phyloP scores from a whole-genome alignment of 2,329 filamentous ascomycete species.

The Emergomyces africanus region DNA sequence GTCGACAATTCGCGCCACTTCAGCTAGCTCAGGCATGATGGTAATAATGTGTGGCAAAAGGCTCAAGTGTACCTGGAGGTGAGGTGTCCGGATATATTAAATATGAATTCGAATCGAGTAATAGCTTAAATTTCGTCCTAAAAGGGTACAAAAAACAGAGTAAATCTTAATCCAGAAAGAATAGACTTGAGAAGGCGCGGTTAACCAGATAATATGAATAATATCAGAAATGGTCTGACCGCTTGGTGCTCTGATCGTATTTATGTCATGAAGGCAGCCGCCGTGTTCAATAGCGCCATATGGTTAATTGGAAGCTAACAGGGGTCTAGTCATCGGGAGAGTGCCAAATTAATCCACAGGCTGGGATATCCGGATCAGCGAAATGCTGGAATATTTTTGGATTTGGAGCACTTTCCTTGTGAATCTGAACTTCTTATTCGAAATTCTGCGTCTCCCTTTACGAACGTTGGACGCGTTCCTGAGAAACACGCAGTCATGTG shows the following conservation, averaged over 20 bases:
- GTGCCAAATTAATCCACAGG: neutral
- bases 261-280: neutral
- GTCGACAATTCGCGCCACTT: constrained; percentile 75
- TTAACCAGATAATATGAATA: neutral
- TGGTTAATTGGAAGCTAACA: neutral
- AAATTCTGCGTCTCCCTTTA: neutral
- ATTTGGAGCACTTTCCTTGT: neutral
- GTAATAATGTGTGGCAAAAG: neutral
- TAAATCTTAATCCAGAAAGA: neutral
- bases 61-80: neutral
- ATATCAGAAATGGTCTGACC: neutral
- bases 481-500: neutral
- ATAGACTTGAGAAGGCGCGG: neutral
- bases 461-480: neutral
- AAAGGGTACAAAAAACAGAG: neutral
- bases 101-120: neutral
- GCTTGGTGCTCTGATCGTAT: neutral
- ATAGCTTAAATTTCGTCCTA: neutral
- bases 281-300: neutral
- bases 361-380: neutral
- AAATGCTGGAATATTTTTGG: no score
- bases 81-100: neutral
- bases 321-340: neutral
- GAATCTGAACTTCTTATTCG: neutral
- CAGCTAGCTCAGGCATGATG: constrained; percentile 37